Percentiles rank a stretch among this genome's conserved stretches.
Evolutionary conservation across 2,329 filamentous ascomycete genomes (phyloP).

Genomic region (Penicillium nordicum): DNA sequence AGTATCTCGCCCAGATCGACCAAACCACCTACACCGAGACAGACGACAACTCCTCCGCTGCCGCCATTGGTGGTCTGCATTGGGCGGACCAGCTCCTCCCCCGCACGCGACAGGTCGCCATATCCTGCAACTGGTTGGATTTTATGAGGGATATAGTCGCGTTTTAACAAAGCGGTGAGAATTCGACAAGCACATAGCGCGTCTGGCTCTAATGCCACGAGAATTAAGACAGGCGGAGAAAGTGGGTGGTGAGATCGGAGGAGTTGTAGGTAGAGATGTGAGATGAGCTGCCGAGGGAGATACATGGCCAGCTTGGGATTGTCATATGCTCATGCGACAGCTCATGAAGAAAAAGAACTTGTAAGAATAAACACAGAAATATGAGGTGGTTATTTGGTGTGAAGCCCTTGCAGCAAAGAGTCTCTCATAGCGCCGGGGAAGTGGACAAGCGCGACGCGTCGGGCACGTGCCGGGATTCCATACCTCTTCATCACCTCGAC

Average conservation of each 20-base stretch:
- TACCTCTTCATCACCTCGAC: conserved; percentile 22
- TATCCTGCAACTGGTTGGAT: conserved; percentile 94
- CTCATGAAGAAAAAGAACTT: conserved; percentile 17
- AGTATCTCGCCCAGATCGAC: conserved; percentile 80
- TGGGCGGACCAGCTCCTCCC: conserved; percentile 72
- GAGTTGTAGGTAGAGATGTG: conserved; percentile 87
- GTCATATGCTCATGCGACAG: conserved; percentile 18
- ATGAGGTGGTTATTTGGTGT: conserved; percentile 11
- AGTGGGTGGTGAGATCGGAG: conserved; percentile 83
- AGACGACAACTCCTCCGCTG: conserved; percentile 83
- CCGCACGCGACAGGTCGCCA: conserved; percentile 77
- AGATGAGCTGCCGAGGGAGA: conserved; percentile 83
- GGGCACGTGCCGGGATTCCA: conserved; percentile 28
- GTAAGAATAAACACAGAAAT: conserved; percentile 14
- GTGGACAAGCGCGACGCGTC: conserved; percentile 25
- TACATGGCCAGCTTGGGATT: conserved; percentile 63
- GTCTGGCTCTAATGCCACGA: conserved; percentile 91
- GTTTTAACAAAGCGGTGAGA: conserved; percentile 85
- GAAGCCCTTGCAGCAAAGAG: conserved; percentile 14
- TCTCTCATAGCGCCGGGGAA: conserved; percentile 13
- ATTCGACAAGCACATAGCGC: conserved; percentile 94
- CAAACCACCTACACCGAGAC: conserved; percentile 86
- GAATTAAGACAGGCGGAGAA: conserved; percentile 83
- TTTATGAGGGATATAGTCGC: conserved; percentile 97
- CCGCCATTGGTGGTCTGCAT: conserved; percentile 85